These are phyloP conservation scores for Cardamine resedifolia DNA, from an alignment of 345 rosid species.

Conservation along the genomic window DNA sequence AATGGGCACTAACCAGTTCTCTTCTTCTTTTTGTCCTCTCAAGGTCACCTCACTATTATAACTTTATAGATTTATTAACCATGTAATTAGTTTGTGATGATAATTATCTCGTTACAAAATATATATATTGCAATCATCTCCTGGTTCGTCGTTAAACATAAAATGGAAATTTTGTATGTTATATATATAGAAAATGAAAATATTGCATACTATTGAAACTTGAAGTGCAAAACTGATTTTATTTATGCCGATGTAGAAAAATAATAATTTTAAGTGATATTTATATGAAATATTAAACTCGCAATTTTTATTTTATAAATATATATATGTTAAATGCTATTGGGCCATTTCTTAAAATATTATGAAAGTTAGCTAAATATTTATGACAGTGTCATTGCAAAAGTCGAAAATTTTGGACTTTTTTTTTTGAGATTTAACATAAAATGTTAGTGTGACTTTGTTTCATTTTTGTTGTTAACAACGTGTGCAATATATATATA, in stretches of 20 bases:
- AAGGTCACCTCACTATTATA: slow-evolving; percentile 22
- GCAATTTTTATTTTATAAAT: too few relatives aligned
- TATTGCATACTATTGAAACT: not conserved
- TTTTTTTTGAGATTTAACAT: too few relatives aligned
- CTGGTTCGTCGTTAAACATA: not conserved
- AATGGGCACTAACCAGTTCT: not conserved
- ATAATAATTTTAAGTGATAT: too few relatives aligned
- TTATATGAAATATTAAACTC: too few relatives aligned
- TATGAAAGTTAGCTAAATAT: too few relatives aligned
- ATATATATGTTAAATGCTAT: too few relatives aligned
- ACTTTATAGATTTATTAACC: not conserved
- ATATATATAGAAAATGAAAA: not conserved
- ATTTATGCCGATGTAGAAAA: too few relatives aligned
- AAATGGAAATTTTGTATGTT: too few relatives aligned
- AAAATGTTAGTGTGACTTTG: not conserved
- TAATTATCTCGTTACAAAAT: not conserved
- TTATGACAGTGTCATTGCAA: too few relatives aligned
- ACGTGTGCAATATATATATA: not conserved
- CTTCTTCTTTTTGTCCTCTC: slow-evolving; percentile 31
- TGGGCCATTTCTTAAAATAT: too few relatives aligned
- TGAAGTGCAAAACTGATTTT: not conserved
- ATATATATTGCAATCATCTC: not conserved
- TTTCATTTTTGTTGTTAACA: not conserved
- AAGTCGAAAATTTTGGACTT: too few relatives aligned
- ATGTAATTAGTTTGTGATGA: not conserved